Conservation (phyloP, 2,329 filamentous ascomycete species). For the Diaporthe caulivora region DNA sequence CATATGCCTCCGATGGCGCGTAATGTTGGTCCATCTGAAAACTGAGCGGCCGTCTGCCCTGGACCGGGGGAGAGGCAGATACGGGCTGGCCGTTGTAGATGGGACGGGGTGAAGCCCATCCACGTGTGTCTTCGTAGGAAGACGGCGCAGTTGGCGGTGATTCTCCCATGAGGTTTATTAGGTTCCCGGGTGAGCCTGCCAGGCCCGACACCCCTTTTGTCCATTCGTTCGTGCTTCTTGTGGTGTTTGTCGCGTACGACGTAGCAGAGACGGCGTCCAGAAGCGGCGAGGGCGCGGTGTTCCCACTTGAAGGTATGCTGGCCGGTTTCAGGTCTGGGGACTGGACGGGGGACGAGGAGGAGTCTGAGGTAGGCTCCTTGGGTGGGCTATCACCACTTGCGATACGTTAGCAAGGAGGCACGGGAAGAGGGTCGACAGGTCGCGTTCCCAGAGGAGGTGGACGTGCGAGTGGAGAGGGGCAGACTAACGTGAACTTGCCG, state of each 20-base stretch:
- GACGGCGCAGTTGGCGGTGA: slow-evolving; percentile 66
- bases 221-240: slow-evolving; percentile 63
- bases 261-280: slow-evolving; percentile 62
- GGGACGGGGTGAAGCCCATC: slow-evolving; percentile 61
- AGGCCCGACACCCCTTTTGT: slow-evolving; percentile 53
- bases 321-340: slow-evolving; percentile 61
- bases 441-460: slow-evolving; percentile 26
- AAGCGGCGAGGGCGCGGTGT: slow-evolving; percentile 58
- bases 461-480: slow-evolving; percentile 9
- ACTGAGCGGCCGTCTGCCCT: slow-evolving; percentile 62
- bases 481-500: slow-evolving; percentile 64
- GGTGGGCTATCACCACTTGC: slow-evolving; percentile 49
- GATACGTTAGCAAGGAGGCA: slow-evolving; percentile 40
- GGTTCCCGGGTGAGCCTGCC: slow-evolving; percentile 65
- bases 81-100: slow-evolving; percentile 59
- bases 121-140: slow-evolving; percentile 63
- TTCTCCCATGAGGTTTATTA: slow-evolving; percentile 64
- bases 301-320: slow-evolving; percentile 55
- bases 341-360: slow-evolving; percentile 58
- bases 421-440: slow-evolving; percentile 44
- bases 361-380: slow-evolving; percentile 52
- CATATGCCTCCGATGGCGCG: slow-evolving; percentile 55
- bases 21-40: slow-evolving; percentile 65
- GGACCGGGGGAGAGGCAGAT: slow-evolving; percentile 54
- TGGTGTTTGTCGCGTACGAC: slow-evolving; percentile 62